A percentile compares a stretch with the other conserved stretches of the same genome.
phyloP scores from a whole-genome alignment of 305 asterid species.

The Plantago coronopus region DNA sequence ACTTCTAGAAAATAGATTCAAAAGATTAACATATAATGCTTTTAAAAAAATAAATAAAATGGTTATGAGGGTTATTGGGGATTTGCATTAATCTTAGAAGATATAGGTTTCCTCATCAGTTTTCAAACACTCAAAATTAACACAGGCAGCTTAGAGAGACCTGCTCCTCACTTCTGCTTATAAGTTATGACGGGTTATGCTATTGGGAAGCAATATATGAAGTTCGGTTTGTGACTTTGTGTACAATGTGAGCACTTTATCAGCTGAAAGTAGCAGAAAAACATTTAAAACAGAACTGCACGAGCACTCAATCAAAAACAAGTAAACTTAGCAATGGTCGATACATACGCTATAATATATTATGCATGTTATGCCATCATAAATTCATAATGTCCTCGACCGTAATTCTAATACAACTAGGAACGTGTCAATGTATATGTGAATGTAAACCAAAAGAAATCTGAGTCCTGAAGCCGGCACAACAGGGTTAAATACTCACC shows the following conservation, averaged over 20 bases:
- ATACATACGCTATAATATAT: not conserved
- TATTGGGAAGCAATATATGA: not conserved
- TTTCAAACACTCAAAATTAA: not conserved
- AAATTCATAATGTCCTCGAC: not conserved
- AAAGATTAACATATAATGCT: no score
- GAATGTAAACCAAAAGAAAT: not conserved
- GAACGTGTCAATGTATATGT: not conserved
- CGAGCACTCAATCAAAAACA: no score
- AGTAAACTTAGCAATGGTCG: no score
- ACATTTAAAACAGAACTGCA: not conserved
- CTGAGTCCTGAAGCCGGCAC: constrained; percentile 2
- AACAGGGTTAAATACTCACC: constrained; percentile 49
- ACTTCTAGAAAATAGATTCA: not conserved
- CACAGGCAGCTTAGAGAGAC: not conserved
- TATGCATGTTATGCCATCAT: not conserved
- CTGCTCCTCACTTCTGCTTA: not conserved
- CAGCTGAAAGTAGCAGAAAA: not conserved
- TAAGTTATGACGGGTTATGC: not conserved
- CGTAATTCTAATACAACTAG: not conserved
- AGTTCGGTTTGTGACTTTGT: not conserved
- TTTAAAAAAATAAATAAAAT: no score
- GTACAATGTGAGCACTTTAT: not conserved
- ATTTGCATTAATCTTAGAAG: not conserved
- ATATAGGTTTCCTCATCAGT: not conserved
- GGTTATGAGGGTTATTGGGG: not conserved